Evolutionary conservation across 345 rosid species (phyloP).

Genomic region (Citrus glauca): DNA sequence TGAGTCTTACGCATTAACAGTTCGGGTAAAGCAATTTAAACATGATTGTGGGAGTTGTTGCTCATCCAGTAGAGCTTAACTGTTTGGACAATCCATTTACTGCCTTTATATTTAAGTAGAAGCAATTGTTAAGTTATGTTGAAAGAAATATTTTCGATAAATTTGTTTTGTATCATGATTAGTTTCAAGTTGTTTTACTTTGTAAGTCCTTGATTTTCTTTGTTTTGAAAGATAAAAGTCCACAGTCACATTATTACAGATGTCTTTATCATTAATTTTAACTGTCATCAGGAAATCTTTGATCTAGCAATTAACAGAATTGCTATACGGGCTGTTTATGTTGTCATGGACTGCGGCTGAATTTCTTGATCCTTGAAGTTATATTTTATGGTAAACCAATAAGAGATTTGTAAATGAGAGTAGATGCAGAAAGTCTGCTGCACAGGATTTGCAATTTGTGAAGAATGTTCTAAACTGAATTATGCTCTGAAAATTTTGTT

Average conservation of each 20-base stretch:
- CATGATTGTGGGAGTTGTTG: slow-evolving; percentile 6
- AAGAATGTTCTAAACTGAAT: slow-evolving; percentile 1
- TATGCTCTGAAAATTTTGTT: background rate
- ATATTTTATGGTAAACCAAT: background rate
- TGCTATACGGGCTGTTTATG: background rate
- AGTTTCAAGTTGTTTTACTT: background rate
- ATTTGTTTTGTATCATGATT: background rate
- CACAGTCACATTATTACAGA: background rate
- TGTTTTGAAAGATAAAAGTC: background rate
- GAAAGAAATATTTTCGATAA: background rate
- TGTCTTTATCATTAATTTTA: background rate
- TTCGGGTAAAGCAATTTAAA: slow-evolving; percentile 7
- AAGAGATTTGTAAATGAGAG: background rate
- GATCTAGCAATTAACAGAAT: background rate
- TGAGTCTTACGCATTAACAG: background rate
- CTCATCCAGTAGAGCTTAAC: background rate
- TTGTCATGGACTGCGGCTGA: slow-evolving; percentile 1
- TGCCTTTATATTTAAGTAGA: background rate
- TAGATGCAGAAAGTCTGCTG: background rate
- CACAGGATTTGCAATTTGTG: slow-evolving; percentile 5
- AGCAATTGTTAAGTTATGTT: background rate
- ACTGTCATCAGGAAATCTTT: background rate
- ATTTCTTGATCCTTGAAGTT: background rate
- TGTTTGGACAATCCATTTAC: background rate
- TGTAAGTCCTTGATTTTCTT: background rate